Evolutionary conservation across 768 basidiomycete genomes (phyloP).

Genomic region (Tricholoma hemisulphureum): DNA sequence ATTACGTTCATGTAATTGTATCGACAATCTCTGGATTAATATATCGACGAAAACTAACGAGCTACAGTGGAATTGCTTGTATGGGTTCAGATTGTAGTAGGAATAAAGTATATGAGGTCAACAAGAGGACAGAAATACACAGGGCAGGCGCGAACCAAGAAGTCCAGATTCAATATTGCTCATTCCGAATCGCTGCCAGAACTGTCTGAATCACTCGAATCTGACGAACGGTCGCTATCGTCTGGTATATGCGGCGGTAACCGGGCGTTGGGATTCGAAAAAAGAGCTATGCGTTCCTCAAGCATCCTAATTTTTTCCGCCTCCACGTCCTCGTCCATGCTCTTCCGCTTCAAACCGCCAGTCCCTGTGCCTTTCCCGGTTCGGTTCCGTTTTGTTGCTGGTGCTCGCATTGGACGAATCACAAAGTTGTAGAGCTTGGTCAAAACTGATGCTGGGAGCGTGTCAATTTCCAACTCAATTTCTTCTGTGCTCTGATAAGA

Average conservation of each 20-base stretch:
- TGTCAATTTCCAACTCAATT: conserved; percentile 97
- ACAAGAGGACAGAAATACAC: conserved; percentile 10
- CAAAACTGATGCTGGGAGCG: conserved; percentile 80
- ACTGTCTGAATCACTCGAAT: conserved; percentile 76
- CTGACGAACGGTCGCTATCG: conserved; percentile 75
- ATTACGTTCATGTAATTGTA: conserved; percentile 1
- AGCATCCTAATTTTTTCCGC: conserved; percentile 91
- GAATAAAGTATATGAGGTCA: conserved; percentile 30
- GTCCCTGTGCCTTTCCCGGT: conserved; percentile 80
- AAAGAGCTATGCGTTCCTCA: conserved; percentile 83
- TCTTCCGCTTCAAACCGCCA: conserved; percentile 89
- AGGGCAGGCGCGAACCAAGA: conserved; percentile 1
- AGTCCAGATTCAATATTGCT: conserved; percentile 25
- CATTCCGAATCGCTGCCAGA: conserved; percentile 85
- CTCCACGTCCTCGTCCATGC: conserved; percentile 96
- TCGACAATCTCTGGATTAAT: conserved; percentile 13
- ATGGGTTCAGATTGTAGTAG: conserved; percentile 23
- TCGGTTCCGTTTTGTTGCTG: conserved; percentile 62
- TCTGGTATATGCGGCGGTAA: conserved; percentile 40
- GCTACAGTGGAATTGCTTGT: conserved; percentile 49
- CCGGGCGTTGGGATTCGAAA: conserved; percentile 42
- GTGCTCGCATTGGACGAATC: conserved; percentile 70
- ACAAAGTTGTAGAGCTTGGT: conserved; percentile 96
- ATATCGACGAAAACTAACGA: conserved; percentile 39
- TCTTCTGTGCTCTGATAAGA: conserved; percentile 82